A percentile compares a stretch with the other conserved stretches of the same genome.
Evolutionary conservation across 495 filamentous ascomycete species (phyloP).

Genomic region (Aspergillus nidulans): DNA sequence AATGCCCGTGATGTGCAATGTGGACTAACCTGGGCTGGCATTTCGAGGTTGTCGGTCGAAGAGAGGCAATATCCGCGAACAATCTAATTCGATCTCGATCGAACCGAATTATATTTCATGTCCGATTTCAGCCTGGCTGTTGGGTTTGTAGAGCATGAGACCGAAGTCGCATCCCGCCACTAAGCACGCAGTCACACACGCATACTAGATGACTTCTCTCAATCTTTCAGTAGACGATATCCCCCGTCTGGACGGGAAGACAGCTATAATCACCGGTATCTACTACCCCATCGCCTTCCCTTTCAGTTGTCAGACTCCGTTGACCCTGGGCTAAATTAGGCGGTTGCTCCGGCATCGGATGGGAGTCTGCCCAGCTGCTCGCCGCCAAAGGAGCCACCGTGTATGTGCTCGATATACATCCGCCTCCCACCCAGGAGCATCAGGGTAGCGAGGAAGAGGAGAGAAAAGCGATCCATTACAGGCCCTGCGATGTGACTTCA

Average conservation of each 20-base stretch:
- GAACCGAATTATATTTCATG: too few species aligned
- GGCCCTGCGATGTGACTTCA: background rate
- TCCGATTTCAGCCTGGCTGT: too few species aligned
- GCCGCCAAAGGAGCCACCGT: constrained; percentile 5
- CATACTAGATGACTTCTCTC: background rate
- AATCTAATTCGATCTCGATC: too few species aligned
- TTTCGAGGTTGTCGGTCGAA: too few species aligned
- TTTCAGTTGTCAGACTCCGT: too few species aligned
- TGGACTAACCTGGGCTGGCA: too few species aligned
- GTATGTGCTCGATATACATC: background rate
- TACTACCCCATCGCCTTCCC: background rate
- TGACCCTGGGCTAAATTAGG: background rate
- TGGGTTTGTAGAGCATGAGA: too few species aligned
- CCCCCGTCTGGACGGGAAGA: background rate
- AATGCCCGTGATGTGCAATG: too few species aligned
- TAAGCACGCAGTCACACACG: too few species aligned
- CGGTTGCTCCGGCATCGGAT: constrained; percentile 9
- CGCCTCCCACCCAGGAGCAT: background rate
- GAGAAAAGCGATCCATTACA: background rate
- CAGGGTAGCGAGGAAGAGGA: too few species aligned
- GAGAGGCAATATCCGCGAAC: too few species aligned
- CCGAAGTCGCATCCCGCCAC: too few species aligned
- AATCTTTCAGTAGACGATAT: background rate
- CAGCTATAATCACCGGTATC: background rate
- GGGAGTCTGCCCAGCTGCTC: constrained; percentile 18